Conservation (phyloP, 2,329 filamentous ascomycete species). For the Colletotrichum eleusines region DNA sequence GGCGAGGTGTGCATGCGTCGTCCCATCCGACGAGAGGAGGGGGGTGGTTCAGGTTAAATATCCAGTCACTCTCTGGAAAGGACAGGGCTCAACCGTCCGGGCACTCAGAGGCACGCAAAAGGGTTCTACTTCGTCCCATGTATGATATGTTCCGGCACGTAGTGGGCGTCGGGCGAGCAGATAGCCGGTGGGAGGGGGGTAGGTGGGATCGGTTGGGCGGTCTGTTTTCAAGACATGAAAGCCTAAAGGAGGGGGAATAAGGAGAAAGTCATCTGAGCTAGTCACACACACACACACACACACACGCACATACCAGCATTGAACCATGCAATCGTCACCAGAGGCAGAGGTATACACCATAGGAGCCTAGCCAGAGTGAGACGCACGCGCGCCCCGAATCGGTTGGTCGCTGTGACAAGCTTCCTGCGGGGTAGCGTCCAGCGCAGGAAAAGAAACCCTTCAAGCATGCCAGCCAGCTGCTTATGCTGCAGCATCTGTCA, state of each 20-base stretch:
- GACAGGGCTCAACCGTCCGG: not conserved
- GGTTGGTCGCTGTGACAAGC: not conserved
- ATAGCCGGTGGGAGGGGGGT: constrained; percentile 5
- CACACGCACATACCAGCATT: not conserved
- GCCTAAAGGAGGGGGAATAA: not conserved
- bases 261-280: constrained; percentile 11
- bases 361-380: constrained; percentile 6
- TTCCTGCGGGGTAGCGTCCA: constrained; percentile 23
- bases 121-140: constrained; percentile 3
- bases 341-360: not conserved
- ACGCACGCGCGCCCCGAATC: constrained; percentile 11
- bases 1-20: not conserved
- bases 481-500: constrained; percentile 19
- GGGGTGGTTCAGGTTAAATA: constrained; percentile 18
- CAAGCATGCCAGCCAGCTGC: constrained; percentile 15
- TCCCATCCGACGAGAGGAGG: not conserved
- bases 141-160: not conserved
- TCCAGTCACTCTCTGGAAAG: not conserved
- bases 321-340: not conserved
- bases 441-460: not conserved
- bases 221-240: too few relatives aligned
- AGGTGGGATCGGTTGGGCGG: not conserved
- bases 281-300: not conserved
- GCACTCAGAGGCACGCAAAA: not conserved
- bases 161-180: constrained; percentile 15